A percentile compares a stretch with the other conserved stretches of the same genome.
Conservation (phyloP, 495 filamentous ascomycete genomes). For the Lophium mytilinum region DNA sequence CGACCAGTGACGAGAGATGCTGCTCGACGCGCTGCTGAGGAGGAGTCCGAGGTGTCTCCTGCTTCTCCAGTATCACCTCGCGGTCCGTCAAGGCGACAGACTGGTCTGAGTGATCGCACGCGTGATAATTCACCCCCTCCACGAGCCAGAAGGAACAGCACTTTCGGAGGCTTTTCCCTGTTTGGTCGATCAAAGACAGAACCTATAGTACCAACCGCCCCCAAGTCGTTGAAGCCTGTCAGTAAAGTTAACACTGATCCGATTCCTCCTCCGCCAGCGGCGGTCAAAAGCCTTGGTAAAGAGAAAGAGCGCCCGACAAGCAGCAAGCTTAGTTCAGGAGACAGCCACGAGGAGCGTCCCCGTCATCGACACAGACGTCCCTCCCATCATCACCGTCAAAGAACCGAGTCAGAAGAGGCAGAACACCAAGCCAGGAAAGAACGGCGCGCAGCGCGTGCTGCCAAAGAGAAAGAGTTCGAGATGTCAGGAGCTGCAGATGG, state of each 20-base stretch:
- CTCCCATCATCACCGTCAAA: conserved; percentile 11
- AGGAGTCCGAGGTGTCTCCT: conserved; percentile 10
- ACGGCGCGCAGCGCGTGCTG: conserved; percentile 13
- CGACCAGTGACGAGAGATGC: conserved; percentile 13
- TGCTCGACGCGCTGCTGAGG: conserved; percentile 22
- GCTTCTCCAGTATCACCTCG: conserved; percentile 14
- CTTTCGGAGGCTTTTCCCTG: conserved; percentile 11
- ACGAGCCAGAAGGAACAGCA: conserved; percentile 7
- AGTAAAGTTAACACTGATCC: conserved; percentile 15
- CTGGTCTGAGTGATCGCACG: conserved; percentile 8
- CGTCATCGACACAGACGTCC: conserved; percentile 10
- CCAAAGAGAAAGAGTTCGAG: conserved; percentile 7
- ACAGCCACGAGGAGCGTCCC: conserved; percentile 14
- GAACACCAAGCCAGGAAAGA: conserved; percentile 16
- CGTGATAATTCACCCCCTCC: conserved; percentile 5
- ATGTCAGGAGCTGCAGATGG: conserved; percentile 16
- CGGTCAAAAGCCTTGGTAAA: conserved; percentile 24
- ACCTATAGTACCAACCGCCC: conserved; percentile 9
- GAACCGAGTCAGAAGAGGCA: conserved; percentile 16
- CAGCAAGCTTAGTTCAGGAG: conserved; percentile 12
- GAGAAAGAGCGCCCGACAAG: conserved; percentile 10
- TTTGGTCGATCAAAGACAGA: conserved; percentile 24
- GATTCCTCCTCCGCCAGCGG: background rate
- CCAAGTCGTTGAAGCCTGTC: conserved; percentile 14
- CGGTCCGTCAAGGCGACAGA: conserved; percentile 7